Base-by-base conservation (phyloP, 2,329 filamentous ascomycete genomes). In the Paecilomyces fulvus region DNA sequence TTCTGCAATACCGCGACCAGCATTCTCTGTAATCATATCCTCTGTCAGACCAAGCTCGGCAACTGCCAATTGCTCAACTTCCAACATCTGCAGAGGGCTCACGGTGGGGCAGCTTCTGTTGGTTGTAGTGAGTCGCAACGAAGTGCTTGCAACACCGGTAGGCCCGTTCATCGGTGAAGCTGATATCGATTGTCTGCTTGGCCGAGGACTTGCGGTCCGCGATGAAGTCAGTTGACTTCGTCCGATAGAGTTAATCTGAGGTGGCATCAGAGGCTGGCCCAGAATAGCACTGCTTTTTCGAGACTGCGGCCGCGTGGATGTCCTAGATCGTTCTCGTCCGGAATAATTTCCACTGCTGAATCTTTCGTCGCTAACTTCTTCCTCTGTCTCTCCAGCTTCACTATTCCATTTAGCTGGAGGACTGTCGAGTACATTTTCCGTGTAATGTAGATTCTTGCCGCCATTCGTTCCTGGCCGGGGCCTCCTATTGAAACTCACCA, bases 11-110 rank as follows among this genome's bases (percentile, higher is more conserved):
- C 90, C 89, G 25, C 92, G 84, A 17, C 89, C 92, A 1, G 92
- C 89, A 67, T 92, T 96, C 67, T 97, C 94, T 0, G 90, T 86
- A 77, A 97, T 90, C 71, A 96, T 86, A 54, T 94, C 90, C 68
- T 95, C 90, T 0, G 87, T 89, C 51, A 97, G 79, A 4, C 91
- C 91, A 56, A 95, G 83, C 62, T 96, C 91, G 48, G 89, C 87
- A 58, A 91, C 87, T 0, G 92, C 91, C 56, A 95, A 89, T 65
- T 94, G 92, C 73, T 97, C 94, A 1, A 97, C 83, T 60, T 94
- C 92, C 28, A 95, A 82, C 83, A 96, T 94, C 67, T 95, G 90
- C 43, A 94, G 77, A 5, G 92, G 83, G 49, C 79, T 81, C 52
- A 86, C 77, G 6, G 79, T 80, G 30, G 83, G 80, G 59, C 83